phyloP scores from a whole-genome alignment of 306 rosid genomes.

The Senna siamea region DNA sequence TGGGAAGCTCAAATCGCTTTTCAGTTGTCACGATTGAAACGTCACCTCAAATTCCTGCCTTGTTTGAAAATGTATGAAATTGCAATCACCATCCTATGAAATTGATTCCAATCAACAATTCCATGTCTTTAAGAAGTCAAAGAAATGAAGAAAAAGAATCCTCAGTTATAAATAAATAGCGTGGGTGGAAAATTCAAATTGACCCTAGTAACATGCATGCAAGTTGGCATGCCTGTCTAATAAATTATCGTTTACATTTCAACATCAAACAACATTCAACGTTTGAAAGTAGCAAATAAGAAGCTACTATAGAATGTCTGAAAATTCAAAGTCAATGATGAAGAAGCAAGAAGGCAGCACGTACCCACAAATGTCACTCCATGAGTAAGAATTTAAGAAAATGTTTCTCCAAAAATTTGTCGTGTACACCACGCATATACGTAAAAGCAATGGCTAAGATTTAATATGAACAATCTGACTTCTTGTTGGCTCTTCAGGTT shows the following conservation, averaged over 20 bases:
- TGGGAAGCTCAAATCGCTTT: too few relatives aligned
- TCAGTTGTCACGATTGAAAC: too few relatives aligned
- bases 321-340: slow-evolving; percentile 35
- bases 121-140: not conserved
- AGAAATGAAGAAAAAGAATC: not conserved
- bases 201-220: slow-evolving; percentile 7
- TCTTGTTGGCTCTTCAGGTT: too few relatives aligned
- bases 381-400: too few relatives aligned
- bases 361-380: too few relatives aligned
- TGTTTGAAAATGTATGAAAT: not conserved
- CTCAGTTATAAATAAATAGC: not conserved
- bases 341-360: slow-evolving; percentile 3
- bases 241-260: slow-evolving; percentile 24
- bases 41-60: too few relatives aligned
- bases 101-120: not conserved
- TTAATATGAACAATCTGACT: not conserved
- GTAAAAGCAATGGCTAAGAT: not conserved
- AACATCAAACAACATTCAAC: slow-evolving; percentile 36
- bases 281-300: not conserved
- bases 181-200: slow-evolving; percentile 17
- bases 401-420: too few relatives aligned
- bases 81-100: not conserved
- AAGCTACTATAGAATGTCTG: not conserved
- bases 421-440: not conserved
- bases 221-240: not conserved